Evolutionary conservation across 768 basidiomycete genomes (phyloP), one percentile per base, ranked within the genome.

Genomic region (Rhodotorula paludigena): DNA sequence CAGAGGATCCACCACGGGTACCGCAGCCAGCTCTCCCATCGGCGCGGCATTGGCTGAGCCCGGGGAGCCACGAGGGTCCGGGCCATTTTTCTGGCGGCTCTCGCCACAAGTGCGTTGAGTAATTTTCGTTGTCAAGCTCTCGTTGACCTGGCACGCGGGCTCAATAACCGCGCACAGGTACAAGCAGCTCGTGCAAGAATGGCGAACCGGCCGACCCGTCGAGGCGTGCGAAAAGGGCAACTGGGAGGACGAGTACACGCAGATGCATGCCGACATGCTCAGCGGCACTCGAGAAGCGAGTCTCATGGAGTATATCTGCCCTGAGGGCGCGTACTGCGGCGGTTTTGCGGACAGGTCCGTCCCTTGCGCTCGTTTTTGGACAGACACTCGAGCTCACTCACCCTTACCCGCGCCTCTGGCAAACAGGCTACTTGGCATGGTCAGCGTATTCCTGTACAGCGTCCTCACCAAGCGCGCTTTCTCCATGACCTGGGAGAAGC

Each of bases 401-500:
- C 2, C 36, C 35, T 54, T 12, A 38, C 9, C 23, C 18, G 6
- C 20, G 33, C 10, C 18, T 30, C n/a, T n/a, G n/a, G n/a, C n/a
- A n/a, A n/a, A n/a, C n/a, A 68, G 63, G 2, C 21, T 60, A 21
- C 54, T 64, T 11, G 58, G 68, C 21, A 53, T 60, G 54, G 55
- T 49, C 33, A 36, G 54, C 9, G 52, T 48, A 10, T 61, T 69
- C 55, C 58, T 64, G 21, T 69, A 60, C 36, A 35, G 58, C 11
- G 28, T 69, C 41, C 14, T 69, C 14, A 52, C 63, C 28, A 42
- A 52, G 11, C 68, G 68, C 39, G 68, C 68, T 21, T 57, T 69
- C 63, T 45, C 55, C 8, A n/a, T 64, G 12, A 32, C 42, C 18
- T 69, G 68, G 68, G 33, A 60, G 35, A 63, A 64, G 25, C 68